Evolutionary conservation across 1,284 basidiomycete genomes (phyloP).

Genomic region (Tremellales sp.): DNA sequence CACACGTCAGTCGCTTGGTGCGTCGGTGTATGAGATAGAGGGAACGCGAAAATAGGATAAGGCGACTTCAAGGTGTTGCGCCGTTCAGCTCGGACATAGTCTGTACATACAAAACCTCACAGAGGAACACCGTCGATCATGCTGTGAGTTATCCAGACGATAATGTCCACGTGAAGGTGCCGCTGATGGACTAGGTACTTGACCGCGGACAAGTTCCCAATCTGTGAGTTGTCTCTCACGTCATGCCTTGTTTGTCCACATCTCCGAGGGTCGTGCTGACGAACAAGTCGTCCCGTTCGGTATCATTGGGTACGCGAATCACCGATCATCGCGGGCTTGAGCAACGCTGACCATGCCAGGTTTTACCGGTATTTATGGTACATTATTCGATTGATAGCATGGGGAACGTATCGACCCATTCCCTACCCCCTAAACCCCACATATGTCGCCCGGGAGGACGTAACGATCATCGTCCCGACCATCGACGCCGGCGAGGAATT

Average conservation of each 20-base stretch:
- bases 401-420: slow-evolving; percentile 72
- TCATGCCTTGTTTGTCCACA: not conserved
- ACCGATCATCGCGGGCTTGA: not conserved
- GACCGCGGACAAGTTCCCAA: slow-evolving; percentile 70
- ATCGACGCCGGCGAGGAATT: slow-evolving; percentile 93
- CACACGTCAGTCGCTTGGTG: too few relatives aligned
- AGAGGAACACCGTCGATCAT: too few relatives aligned
- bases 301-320: slow-evolving; percentile 68
- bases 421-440: slow-evolving; percentile 82
- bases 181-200: slow-evolving; percentile 50
- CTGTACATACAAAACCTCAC: too few relatives aligned
- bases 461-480: slow-evolving; percentile 89
- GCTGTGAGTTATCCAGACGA: too few relatives aligned
- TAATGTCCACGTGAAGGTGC: not conserved
- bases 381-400: slow-evolving; percentile 71
- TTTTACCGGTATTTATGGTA: slow-evolving; percentile 86
- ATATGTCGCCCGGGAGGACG: slow-evolving; percentile 81
- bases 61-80: too few relatives aligned
- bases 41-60: too few relatives aligned
- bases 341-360: too few relatives aligned
- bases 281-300: slow-evolving; percentile 79
- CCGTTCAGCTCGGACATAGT: too few relatives aligned
- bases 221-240: slow-evolving; percentile 56
- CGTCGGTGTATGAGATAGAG: too few relatives aligned
- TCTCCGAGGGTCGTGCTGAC: slow-evolving; percentile 4